Base-by-base conservation (phyloP, 2,329 filamentous ascomycete genomes). In the Juglanconis juglandina region DNA sequence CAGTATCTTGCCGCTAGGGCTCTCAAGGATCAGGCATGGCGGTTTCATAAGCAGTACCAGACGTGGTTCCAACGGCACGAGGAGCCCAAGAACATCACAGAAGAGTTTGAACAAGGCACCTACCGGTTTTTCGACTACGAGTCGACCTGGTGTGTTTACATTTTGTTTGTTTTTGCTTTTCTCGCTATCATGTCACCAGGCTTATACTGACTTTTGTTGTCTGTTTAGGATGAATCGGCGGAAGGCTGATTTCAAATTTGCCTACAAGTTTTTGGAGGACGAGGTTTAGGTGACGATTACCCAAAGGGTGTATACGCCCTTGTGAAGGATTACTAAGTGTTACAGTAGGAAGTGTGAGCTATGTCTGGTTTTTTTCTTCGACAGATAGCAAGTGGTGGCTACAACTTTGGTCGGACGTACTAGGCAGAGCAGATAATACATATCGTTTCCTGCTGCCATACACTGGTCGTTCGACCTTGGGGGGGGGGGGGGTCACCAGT, bases 41-140 rank as follows among this genome's bases (percentile, higher is more conserved):
- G 95, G 59, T 99, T 99, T 74, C 95, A 99, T 78, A 99, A 99
- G 81, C 95, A 98, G 75, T 99, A 99, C 72, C 95, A 96, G 75
- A 99, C 95, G 1, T 99, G 95, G 95, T 99, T 99, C 71, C 95
- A 99, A 76, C 85, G 95, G 55, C 95, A 99, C 67, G 95, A 99
- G 72, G 95, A 99, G 79, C 95, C 95, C 17, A 99, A 99, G 81
- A 93, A 88, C 68, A 99, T 99, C 71, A 98, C 95, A 0, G 95
- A 99, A 75, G 95, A 99, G 77, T 98, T 92, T 72, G 95, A 99
- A 78, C 95, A 99, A 77, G 95, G 95, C 64, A 99, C 95, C 32
- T 99, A 99, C 79, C 88, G 95, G 54, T 99, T 99, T 81, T 99
- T 99, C 75, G 95, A 99, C 77, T 99, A 99, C 73, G 95, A 99